Evolutionary conservation across 2,329 filamentous ascomycete species (phyloP).

Genomic region (Fusarium sp.): DNA sequence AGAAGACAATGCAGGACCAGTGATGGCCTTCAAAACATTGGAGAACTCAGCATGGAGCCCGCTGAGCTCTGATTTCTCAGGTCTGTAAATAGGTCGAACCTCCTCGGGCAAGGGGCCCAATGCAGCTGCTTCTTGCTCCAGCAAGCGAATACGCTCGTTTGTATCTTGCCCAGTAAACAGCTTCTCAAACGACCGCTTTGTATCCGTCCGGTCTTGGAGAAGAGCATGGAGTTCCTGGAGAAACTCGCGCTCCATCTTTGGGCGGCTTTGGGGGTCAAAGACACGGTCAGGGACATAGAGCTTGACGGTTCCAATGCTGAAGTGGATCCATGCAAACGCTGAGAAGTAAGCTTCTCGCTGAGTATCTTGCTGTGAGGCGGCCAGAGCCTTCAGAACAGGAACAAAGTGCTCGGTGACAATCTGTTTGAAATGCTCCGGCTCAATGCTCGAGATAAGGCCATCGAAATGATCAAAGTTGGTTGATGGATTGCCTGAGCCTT

Average conservation of each 20-base stretch:
- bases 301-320: constrained; percentile 78
- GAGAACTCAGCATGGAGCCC: constrained; percentile 86
- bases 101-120: constrained; percentile 76
- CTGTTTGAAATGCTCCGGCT: constrained; percentile 51
- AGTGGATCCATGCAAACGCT: constrained; percentile 76
- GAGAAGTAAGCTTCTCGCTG: constrained; percentile 47
- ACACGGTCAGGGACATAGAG: constrained; percentile 88
- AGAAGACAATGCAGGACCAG: constrained; percentile 59
- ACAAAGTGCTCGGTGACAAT: constrained; percentile 58
- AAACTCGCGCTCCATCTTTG: constrained; percentile 73
- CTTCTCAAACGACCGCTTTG: constrained; percentile 73
- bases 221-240: constrained; percentile 65
- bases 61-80: constrained; percentile 73
- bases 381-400: constrained; percentile 59
- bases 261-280: constrained; percentile 81
- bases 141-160: constrained; percentile 73
- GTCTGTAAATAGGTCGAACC: constrained; percentile 77
- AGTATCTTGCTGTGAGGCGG: constrained; percentile 38
- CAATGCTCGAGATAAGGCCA: constrained; percentile 40
- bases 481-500: constrained; percentile 9
- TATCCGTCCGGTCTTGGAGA: constrained; percentile 67
- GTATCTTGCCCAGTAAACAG: constrained; percentile 75
- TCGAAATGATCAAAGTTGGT: constrained; percentile 30
- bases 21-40: constrained; percentile 76
- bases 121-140: constrained; percentile 70